phyloP scores from a whole-genome alignment of 129 eudicot species.

The Pittosporum tobira region DNA sequence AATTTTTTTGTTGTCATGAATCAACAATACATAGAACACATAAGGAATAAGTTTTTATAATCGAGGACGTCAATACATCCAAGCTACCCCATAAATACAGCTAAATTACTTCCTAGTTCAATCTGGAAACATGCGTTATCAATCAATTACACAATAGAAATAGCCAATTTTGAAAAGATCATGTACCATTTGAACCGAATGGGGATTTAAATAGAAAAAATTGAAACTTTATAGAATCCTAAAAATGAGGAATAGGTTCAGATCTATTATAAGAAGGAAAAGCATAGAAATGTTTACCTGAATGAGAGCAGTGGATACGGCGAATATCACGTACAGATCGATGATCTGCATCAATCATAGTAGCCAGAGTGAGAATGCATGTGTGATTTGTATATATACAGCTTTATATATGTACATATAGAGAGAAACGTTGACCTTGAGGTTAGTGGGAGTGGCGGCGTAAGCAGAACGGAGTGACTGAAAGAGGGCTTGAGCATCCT shows the following conservation, averaged over 20 bases:
- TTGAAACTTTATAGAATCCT: no score
- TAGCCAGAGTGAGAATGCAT: background rate
- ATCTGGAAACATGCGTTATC: no score
- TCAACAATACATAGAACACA: no score
- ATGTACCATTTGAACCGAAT: background rate
- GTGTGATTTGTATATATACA: background rate
- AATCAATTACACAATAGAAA: no score
- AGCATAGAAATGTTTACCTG: conserved; percentile 41
- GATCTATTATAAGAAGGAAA: background rate
- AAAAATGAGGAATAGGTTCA: background rate
- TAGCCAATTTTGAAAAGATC: background rate
- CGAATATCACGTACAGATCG: conserved; percentile 79
- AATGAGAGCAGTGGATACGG: conserved; percentile 72
- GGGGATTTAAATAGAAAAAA: no score
- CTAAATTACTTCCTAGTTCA: no score
- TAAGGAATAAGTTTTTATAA: no score
- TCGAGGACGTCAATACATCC: no score
- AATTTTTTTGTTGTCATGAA: no score
- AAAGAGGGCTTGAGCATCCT: conserved; percentile 72
- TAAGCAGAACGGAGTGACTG: conserved; percentile 89
- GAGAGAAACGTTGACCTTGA: conserved; percentile 39
- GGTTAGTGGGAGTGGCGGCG: conserved; percentile 71
- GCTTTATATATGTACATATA: background rate
- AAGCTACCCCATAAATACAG: no score
- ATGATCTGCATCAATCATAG: conserved; percentile 78